Evolutionary conservation across 495 filamentous ascomycete species (phyloP), one percentile per base, ranked within the genome.

Genomic region (Cudoniella acicularis): DNA sequence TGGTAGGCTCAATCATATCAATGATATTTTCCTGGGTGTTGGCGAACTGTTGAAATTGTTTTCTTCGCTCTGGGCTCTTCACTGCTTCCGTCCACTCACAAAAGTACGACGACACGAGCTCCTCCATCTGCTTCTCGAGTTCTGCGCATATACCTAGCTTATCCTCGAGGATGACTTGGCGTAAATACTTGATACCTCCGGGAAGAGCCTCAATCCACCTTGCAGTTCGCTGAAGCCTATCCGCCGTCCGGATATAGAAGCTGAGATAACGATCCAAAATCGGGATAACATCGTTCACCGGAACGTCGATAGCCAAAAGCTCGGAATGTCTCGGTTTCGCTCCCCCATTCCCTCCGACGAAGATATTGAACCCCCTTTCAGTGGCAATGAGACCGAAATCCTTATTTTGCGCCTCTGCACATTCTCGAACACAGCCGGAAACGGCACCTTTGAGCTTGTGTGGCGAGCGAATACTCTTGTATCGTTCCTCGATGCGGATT

Each of bases 361-460:
- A 96, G 70, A 98, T 86, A 70, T 96, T 98, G 81, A 89, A 98
- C 21, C 93, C 93, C 57, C 95, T 96, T 56, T 96, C 92, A 0
- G 90, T 95, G 17, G 93, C 91, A 48, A 96, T 96, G 30, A 96
- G 84, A 20, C 93, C 93, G 67, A 98, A 98, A 69, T 97, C 92
- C 68, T 97, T 96, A 68, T 89, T 96, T 68, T 96, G 93, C 10
- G 93, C 93, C 72, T 98, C 93, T 8, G 93, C 93, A 62, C 93
- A 98, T 69, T 98, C 93, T 56, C 93, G 77, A 22, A 96, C 91
- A 66, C 93, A 98, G 23, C 93, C 93, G 54, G 86, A 90, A 2
- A 98, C 92, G 50, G 88, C 93, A 9, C 87, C 91, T 72, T 98
- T 98, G 71, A 98, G 83, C 77, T 98, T 98, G 66, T 98, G 93